A percentile compares a stretch with the other conserved stretches of the same genome.
phyloP scores from a whole-genome alignment of 441 rosid species.

The Isatis lusitanica region DNA sequence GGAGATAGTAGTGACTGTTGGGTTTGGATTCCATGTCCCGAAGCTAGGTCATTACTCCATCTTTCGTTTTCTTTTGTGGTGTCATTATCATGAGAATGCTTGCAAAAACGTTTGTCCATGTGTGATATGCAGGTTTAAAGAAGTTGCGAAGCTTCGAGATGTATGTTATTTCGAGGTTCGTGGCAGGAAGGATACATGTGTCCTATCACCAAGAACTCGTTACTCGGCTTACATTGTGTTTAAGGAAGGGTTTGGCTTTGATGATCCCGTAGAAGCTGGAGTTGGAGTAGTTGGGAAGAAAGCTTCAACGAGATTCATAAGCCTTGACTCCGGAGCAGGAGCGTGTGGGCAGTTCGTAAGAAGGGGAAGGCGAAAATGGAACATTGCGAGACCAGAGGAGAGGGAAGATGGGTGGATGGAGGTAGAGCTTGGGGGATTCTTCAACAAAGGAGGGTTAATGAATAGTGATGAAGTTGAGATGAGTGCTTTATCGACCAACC shows the following conservation, averaged over 20 bases:
- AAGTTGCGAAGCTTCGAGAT: conserved; percentile 22
- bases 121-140: conserved; percentile 33
- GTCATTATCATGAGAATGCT: too few species aligned
- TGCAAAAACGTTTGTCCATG: neutral
- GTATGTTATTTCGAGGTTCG: conserved; percentile 42
- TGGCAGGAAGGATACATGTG: conserved; percentile 20
- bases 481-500: conserved; percentile 4
- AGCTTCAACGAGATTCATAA: neutral
- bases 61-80: neutral
- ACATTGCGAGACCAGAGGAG: conserved; percentile 1
- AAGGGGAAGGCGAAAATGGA: neutral
- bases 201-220: conserved; percentile 30
- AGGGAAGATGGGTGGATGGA: conserved; percentile 45
- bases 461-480: conserved; percentile 15
- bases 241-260: conserved; percentile 20
- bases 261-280: neutral
- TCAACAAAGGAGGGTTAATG: conserved; percentile 21
- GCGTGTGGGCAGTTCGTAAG: neutral
- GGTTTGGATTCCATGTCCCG: conserved; percentile 37
- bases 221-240: conserved; percentile 41
- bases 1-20: conserved; percentile 13
- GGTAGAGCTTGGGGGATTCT: conserved; percentile 42
- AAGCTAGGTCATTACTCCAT: conserved; percentile 28
- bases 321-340: neutral
- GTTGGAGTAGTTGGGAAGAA: conserved; percentile 4